These are phyloP conservation scores for Warburgia ugandensis DNA, from an alignment of 164 flowering plant genomes.

Conservation along the genomic window DNA sequence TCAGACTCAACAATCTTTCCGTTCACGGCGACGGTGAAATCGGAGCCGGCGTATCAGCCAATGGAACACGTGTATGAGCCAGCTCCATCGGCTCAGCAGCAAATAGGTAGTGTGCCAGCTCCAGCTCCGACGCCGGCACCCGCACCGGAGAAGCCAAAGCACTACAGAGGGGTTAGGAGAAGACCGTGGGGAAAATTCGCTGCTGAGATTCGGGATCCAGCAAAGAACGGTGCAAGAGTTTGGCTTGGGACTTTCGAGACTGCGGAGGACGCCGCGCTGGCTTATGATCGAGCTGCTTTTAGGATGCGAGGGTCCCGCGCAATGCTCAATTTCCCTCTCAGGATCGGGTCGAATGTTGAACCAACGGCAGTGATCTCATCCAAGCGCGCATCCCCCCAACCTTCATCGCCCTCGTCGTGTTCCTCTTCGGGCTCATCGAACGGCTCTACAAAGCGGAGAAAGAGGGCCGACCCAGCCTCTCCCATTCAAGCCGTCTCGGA, in stretches of 20 bases:
- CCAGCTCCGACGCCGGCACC: slow-evolving; percentile 2
- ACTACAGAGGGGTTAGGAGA: slow-evolving; percentile 38
- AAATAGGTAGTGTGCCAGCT: too few relatives aligned
- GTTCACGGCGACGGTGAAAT: slow-evolving; percentile 6
- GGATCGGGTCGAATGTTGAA: slow-evolving; percentile 13
- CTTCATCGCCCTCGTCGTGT: slow-evolving; percentile 5
- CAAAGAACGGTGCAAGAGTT: slow-evolving; percentile 42
- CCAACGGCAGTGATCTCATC: neutral
- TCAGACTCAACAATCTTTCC: neutral
- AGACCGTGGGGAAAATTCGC: slow-evolving; percentile 45
- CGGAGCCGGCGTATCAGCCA: slow-evolving; percentile 22
- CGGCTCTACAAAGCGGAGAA: slow-evolving; percentile 21
- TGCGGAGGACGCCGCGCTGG: slow-evolving; percentile 41
- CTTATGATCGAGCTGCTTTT: slow-evolving; percentile 40
- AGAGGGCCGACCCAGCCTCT: slow-evolving; percentile 3
- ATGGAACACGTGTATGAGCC: neutral
- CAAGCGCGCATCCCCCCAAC: slow-evolving; percentile 11
- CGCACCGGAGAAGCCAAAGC: slow-evolving; percentile 23
- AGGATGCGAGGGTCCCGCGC: slow-evolving; percentile 40
- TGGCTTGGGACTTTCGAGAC: slow-evolving; percentile 46
- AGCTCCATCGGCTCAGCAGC: neutral
- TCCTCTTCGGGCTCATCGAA: too few relatives aligned
- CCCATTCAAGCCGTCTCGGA: slow-evolving; percentile 3
- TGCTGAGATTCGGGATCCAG: slow-evolving; percentile 40
- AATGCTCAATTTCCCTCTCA: slow-evolving; percentile 33